A percentile compares a stretch with the other conserved stretches of the same genome.
Evolutionary conservation across 108 stramenopile genomes (phyloP).

Genomic region (Pseudonitzschia delicatissima): DNA sequence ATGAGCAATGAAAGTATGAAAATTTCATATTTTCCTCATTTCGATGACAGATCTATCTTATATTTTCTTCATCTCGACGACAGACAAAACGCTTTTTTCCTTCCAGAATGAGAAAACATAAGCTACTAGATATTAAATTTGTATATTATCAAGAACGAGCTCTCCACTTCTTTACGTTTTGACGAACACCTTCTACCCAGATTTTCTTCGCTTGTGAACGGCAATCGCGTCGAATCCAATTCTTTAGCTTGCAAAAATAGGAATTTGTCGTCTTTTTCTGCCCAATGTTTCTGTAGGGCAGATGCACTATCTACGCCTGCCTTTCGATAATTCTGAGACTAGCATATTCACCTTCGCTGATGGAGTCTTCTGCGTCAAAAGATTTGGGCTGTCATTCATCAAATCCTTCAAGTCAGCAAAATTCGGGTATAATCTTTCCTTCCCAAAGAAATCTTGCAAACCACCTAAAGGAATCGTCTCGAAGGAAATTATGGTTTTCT

Average conservation of each 20-base stretch:
- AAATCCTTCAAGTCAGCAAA: conserved; percentile 37
- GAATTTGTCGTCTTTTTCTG: conserved; percentile 71
- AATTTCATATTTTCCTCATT: too few species aligned
- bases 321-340: conserved; percentile 52
- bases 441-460: conserved; percentile 81
- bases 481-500: conserved; percentile 34
- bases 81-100: too few species aligned
- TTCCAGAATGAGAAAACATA: too few species aligned
- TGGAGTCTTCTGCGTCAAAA: conserved; percentile 68
- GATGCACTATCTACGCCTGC: conserved; percentile 68
- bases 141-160: neutral
- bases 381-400: conserved; percentile 70
- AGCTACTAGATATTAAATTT: too few species aligned
- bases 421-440: conserved; percentile 73
- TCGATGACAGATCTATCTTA: too few species aligned
- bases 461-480: conserved; percentile 80
- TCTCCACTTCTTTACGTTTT: conserved; percentile 44
- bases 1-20: too few species aligned
- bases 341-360: conserved; percentile 59
- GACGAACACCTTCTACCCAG: conserved; percentile 66
- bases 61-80: too few species aligned
- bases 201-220: conserved; percentile 50
- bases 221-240: conserved; percentile 56
- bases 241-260: conserved; percentile 59
- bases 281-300: conserved; percentile 76